These are phyloP conservation scores for Arthrobotrys sphaeroides DNA, from an alignment of 2,329 filamentous ascomycete species.

Conservation along the genomic window DNA sequence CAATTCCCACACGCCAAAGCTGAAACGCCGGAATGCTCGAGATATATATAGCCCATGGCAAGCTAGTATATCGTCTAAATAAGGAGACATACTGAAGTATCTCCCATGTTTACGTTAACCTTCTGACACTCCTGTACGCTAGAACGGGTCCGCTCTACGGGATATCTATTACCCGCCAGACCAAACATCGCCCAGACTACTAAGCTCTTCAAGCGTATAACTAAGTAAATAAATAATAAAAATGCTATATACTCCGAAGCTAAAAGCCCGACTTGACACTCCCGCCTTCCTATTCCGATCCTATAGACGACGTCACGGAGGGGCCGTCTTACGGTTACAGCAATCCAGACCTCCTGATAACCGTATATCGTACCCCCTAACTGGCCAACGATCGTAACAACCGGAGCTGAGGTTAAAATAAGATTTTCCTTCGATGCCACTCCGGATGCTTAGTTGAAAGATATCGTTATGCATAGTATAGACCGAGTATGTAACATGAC, in stretches of 20 bases:
- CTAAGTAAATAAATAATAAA: too few relatives aligned
- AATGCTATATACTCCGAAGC: too few relatives aligned
- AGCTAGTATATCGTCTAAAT: too few relatives aligned
- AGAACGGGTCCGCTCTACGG: too few relatives aligned
- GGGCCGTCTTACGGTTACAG: constrained; percentile 36
- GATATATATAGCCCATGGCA: neutral
- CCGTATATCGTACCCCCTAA: neutral
- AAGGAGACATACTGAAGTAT: too few relatives aligned
- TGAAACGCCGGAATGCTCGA: neutral
- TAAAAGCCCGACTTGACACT: neutral
- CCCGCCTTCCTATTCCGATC: constrained; percentile 23
- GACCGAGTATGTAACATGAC: neutral
- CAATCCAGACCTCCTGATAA: neutral
- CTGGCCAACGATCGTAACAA: too few relatives aligned
- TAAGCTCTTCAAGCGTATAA: too few relatives aligned
- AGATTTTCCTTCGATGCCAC: neutral
- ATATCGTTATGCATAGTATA: constrained; percentile 12
- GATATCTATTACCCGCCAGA: neutral
- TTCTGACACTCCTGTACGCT: too few relatives aligned
- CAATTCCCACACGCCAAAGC: neutral
- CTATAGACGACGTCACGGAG: constrained; percentile 3
- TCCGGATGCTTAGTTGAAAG: neutral
- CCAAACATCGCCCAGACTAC: neutral
- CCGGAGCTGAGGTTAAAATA: neutral
- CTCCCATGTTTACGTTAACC: too few relatives aligned